Conservation (phyloP, 2,329 filamentous ascomycete species). For the Sporothrix schenckii region DNA sequence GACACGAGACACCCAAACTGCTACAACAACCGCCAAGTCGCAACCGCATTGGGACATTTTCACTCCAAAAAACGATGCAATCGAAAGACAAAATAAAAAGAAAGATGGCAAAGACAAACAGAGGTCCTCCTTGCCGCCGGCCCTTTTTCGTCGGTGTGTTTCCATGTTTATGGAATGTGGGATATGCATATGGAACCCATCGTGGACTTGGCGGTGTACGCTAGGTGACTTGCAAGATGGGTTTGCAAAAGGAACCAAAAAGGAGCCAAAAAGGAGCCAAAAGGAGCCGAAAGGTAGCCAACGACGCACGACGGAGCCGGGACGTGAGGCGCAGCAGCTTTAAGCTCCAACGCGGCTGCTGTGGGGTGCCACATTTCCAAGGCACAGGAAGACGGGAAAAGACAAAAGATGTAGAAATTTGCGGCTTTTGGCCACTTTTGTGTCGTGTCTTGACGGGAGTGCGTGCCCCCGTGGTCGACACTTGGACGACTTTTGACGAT, state of each 20-base stretch:
- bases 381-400: neutral
- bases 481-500: too few species aligned
- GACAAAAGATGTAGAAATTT: neutral
- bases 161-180: neutral
- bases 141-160: neutral
- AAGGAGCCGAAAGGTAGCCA: neutral
- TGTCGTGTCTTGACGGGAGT: too few species aligned
- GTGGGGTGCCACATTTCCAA: slow-evolving; percentile 7
- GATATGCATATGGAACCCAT: neutral
- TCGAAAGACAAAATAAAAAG: too few species aligned
- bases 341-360: neutral
- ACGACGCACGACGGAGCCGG: slow-evolving; percentile 1
- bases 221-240: neutral
- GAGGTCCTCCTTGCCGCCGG: too few species aligned
- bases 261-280: neutral
- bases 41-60: neutral
- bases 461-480: too few species aligned
- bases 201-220: neutral
- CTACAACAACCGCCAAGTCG: neutral
- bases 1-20: too few species aligned
- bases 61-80: too few species aligned
- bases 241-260: neutral
- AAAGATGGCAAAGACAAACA: too few species aligned
- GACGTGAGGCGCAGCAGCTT: slow-evolving; percentile 11
- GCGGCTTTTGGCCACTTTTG: neutral